These are phyloP conservation scores for Fomes fomentarius DNA, from an alignment of 1,284 basidiomycete species.

Conservation along the genomic window DNA sequence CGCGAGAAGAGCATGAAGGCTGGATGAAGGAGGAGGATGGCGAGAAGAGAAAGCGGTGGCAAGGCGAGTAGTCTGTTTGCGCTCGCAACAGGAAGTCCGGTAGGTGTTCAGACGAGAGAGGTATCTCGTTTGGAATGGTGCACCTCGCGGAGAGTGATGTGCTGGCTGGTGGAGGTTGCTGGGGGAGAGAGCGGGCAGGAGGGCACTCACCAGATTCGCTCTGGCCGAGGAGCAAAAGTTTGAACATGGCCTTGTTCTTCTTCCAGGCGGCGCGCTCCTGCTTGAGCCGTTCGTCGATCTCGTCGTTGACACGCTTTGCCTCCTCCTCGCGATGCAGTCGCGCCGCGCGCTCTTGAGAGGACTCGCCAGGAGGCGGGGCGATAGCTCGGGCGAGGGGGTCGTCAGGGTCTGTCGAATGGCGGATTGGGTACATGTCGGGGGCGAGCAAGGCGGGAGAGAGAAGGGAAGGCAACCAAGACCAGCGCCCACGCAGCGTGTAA, in stretches of 20 bases:
- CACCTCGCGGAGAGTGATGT: no score
- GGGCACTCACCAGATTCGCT: constrained; percentile 58
- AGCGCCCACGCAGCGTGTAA: no score
- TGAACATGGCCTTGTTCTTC: constrained; percentile 50
- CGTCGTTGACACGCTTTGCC: constrained; percentile 55
- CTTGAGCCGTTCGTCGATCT: constrained; percentile 59
- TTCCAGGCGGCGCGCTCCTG: constrained; percentile 46
- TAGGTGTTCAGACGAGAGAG: no score
- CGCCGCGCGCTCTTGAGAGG: constrained; percentile 27
- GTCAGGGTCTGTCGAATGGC: constrained; percentile 21
- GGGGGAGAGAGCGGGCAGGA: not conserved
- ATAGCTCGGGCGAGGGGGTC: constrained; percentile 33
- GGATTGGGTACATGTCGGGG: constrained; percentile 11
- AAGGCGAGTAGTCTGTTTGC: no score
- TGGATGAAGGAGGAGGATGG: no score
- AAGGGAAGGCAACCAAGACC: no score
- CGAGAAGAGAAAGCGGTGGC: no score
- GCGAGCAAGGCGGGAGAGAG: not conserved
- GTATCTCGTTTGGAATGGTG: no score
- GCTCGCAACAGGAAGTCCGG: no score
- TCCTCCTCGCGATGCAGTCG: constrained; percentile 52
- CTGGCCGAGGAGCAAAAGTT: constrained; percentile 63
- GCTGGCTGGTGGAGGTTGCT: no score
- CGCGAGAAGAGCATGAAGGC: no score
- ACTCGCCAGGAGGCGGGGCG: constrained; percentile 32